A percentile compares a stretch with the other conserved stretches of the same genome.
Evolutionary conservation across 2,329 filamentous ascomycete species (phyloP).

Genomic region (Venturia pyrina): DNA sequence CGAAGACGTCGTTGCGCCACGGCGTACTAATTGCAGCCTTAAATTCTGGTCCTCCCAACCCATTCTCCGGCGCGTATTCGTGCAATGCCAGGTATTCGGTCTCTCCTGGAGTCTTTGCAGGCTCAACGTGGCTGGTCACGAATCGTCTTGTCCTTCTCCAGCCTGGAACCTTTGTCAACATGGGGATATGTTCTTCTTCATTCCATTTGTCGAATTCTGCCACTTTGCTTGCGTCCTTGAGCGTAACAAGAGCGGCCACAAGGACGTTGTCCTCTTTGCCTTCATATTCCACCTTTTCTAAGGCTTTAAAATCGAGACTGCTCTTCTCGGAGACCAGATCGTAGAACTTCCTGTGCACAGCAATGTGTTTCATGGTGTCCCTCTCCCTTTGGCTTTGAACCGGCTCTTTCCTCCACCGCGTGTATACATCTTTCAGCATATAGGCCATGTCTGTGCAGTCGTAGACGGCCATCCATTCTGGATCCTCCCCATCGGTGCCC

Average conservation of each 20-base stretch:
- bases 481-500: conserved; percentile 49
- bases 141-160: conserved; percentile 68
- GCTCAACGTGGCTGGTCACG: conserved; percentile 54
- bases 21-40: conserved; percentile 47
- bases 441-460: conserved; percentile 67
- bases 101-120: conserved; percentile 33
- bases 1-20: conserved; percentile 50
- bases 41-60: conserved; percentile 54
- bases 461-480: conserved; percentile 70
- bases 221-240: conserved; percentile 44
- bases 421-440: conserved; percentile 62
- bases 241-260: conserved; percentile 49
- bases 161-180: conserved; percentile 65
- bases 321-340: conserved; percentile 50
- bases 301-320: conserved; percentile 40
- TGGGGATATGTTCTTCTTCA: conserved; percentile 59
- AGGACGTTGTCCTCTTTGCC: conserved; percentile 52
- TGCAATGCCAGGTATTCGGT: conserved; percentile 58
- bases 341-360: conserved; percentile 61
- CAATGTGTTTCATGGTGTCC: conserved; percentile 53
- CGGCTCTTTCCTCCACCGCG: conserved; percentile 47
- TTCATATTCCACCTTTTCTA: conserved; percentile 50
- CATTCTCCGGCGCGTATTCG: conserved; percentile 60
- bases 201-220: conserved; percentile 60
- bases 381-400: conserved; percentile 50